Evolutionary conservation across 305 asterid genomes (phyloP), one percentile per base, ranked within the genome.

Genomic region (Fraxinus sp.): DNA sequence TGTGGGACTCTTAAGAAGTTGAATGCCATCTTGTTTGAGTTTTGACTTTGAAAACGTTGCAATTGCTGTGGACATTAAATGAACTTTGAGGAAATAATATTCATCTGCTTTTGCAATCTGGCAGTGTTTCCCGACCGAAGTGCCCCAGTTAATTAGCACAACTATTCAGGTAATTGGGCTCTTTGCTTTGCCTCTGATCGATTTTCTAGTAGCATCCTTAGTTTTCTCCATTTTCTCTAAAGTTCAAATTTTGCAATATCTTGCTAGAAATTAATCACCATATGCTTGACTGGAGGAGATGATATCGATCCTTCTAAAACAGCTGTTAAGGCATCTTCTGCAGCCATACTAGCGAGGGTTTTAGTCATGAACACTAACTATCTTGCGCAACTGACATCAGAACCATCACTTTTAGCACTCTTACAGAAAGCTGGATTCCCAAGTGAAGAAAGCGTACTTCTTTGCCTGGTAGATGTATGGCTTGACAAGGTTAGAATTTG

Each of bases 391-490:
- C 87, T 94, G 86, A 91, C 98, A 30, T 89, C 97, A 62, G 98
- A 94, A 80, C 92, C 94, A 52, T 88, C 93, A 75, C 85, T 93
- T 72, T 79, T 89, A 84, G 88, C 88, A 81, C 92, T 86, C 86
- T 92, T 93, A 80, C 97, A 94, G 83, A 90, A 90, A 78, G 86
- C 90, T 87, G 97, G 97, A 71, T 88, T 92, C 88, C 92, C 97
- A 52, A 86, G 80, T 81, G 97, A 96, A 77, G 98, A 93, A 83
- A 92, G 87, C 82, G 84, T 93, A 86, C 98, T 96, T 79, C 97
- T 96, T 87, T 91, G 98, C 93, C 93, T 96, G 73, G 97, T 92
- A 41, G 98, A 96, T 83, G 88, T 93, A 66, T 96, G 99, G 99
- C 97, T 94, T 64, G 99, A 96, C 87, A 93, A 92, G 98, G 99